A percentile compares a stretch with the other conserved stretches of the same genome.
Evolutionary conservation across 78 protist species (phyloP).

Genomic region (Dictyostelium firmibasis): DNA sequence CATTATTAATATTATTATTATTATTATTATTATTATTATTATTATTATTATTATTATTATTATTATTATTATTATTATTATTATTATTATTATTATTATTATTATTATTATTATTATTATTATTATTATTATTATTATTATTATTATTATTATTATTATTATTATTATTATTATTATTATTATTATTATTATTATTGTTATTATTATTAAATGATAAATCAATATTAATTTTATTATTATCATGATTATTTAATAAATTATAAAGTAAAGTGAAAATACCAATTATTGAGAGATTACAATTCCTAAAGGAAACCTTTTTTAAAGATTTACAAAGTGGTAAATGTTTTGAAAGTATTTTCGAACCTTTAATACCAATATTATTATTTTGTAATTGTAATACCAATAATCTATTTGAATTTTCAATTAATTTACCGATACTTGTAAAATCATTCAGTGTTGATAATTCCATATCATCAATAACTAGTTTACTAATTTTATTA

Average conservation of each 20-base stretch:
- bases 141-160: neutral
- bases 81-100: no score
- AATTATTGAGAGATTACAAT: neutral
- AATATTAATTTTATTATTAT: neutral
- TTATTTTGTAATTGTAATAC: neutral
- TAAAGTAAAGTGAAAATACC: neutral
- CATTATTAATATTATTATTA: neutral
- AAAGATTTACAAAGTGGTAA: neutral
- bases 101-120: neutral
- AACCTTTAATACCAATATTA: neutral
- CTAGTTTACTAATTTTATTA: neutral
- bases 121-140: neutral
- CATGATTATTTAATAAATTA: neutral
- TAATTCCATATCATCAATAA: neutral
- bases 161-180: neutral
- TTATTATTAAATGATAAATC: neutral
- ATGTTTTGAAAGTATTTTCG: neutral
- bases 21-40: no score
- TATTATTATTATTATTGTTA: neutral
- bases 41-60: neutral
- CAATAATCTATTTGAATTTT: neutral
- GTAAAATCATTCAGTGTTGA: neutral
- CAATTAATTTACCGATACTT: neutral
- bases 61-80: no score
- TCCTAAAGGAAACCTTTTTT: neutral